Evolutionary conservation across 2,329 filamentous ascomycete genomes (phyloP), one percentile per base, ranked within the genome.

Genomic region (Paraphaeosphaeria minitans): DNA sequence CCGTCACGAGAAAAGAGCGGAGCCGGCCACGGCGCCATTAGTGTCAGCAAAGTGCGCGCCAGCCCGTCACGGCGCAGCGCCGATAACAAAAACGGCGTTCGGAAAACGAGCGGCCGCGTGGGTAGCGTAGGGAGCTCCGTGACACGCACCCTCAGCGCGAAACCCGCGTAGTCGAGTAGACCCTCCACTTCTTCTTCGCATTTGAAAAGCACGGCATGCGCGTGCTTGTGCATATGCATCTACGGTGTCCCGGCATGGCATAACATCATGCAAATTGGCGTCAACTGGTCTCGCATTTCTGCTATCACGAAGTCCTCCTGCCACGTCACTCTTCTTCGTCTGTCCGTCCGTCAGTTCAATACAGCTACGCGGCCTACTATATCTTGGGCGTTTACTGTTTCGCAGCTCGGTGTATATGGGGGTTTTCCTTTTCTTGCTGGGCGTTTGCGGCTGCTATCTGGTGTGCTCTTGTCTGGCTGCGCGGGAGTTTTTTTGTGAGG

Each of bases 81-180:
- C 3, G 81, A 82, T 52, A 76, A 75, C 72, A 81, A 81, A 73
- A 78, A 72, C 43, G 79, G 78, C 57, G 81, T 83, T 49, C 74
- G 81, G 43, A 83, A 83, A 73, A 82, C 80, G 16, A 83, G 81
- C 58, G 81, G 81, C 35, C 74, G 81, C 35, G 80, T 83, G 2
- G 81, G 81, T 47, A 82, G 80, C 64, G 70, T 80, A 27, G 79
- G 78, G 53, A 77, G 65, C 53, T 62, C 70, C 37, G 63, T 66
- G 14, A 55, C 59, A 14, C 72, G 73, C 33, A 58, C 70, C 9
- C 21, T 51, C 12, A 27, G 33, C 33, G 48, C 48, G 13, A 75
- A 75, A 58, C 63, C 73, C 54, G 72, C 59, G 68, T 62, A 60
- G 51, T 55, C 47, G 29, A 58, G 51, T 55, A 45, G 29, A 56